Evolutionary conservation across 371 early-diverging fungal species (phyloP), one percentile per base, ranked within the genome.

Genomic region (Furculomyces boomerangus): DNA sequence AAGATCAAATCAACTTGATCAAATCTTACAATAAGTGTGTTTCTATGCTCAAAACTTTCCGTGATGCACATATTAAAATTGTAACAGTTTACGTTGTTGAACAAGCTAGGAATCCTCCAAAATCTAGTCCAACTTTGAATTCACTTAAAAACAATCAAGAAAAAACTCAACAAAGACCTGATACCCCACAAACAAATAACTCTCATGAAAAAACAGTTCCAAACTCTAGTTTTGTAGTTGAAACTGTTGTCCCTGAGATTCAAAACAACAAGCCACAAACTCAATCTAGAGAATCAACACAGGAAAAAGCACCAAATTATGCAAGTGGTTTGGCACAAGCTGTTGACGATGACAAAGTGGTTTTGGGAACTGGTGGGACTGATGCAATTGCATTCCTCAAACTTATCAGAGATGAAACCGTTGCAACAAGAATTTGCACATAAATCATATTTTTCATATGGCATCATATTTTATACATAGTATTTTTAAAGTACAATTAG

Each of bases 341-440:
- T 7, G 66, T 77, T 5, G 70, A 68, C 40, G 74, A 73, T 2
- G 64, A 75, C 35, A 70, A 75, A 26, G 75, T 82, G 14, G 79
- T 83, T 8, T 77, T 84, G 13, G 95, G 95, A 29, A 93, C 96
- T 0, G 96, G 96, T n/a, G 96, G 96, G 28, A 93, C 93, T 1
- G 84, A 93, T 57, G 74, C 92, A 20, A 83, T 93, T 47, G 88
- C 91, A 18, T 96, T 96, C 67, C 57, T 80, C 57, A 77, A 77
- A 58, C 75, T 79, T 60, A 71, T 73, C 13, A 71, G 83, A 29
- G 72, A 80, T 45, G 84, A 86, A 56, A 86, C 86, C 0, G 69
- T 63, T 28, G 63, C 68, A 24, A 61, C 72, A 49, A 58, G 37
- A 32, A n/a, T n/a, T n/a, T n/a, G n/a, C n/a, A n/a, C n/a, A n/a